Evolutionary conservation across 352 stramenopile species (phyloP), one percentile per base, ranked within the genome.

Genomic region (Phytopythium aichiense): DNA sequence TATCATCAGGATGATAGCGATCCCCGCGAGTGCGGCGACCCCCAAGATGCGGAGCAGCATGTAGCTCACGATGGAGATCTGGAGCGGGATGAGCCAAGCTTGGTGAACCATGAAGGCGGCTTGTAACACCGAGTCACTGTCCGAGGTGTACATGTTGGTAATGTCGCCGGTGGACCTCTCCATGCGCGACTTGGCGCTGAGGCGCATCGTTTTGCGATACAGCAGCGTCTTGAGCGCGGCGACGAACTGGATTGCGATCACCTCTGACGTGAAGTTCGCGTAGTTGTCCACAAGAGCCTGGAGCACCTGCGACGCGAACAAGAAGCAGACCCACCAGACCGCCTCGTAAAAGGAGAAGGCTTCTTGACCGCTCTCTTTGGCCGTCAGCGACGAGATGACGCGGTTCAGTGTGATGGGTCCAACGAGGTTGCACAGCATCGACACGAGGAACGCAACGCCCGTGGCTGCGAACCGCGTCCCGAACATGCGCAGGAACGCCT

Each of bases 111-210:
- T 56, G 50, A 73, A 82, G 15, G 71, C 77, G 9, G 64, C 66
- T 7, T 48, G 42, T 23, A 84, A 50, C 38, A 91, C 74, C 12
- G 74, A 60, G 22, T 83, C 67, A 33, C 73, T 76, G 61, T 91
- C 79, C 5, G 70, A 59, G 12, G 77, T 88, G 74, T 86, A 89
- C 61, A 89, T 77, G 70, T 78, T 88, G 56, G 72, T 67, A 50
- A 91, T 85, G 4, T 73, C 77, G 2, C 75, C 77, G 16, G 76
- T 87, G 28, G 76, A 84, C 45, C 80, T 87, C 22, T 69, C 38
- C 25, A 52, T 63, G 11, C 77, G 64, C 16, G 81, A 67, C 31
- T 72, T 65, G 22, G 72, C 71, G 55, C 65, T 89, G 5, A 89
- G 56, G 0, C 65, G 68, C 40, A 89, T 46, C 16, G 74, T 79